phyloP scores from a whole-genome alignment of 306 rosid species.

The Sindora glabra region DNA sequence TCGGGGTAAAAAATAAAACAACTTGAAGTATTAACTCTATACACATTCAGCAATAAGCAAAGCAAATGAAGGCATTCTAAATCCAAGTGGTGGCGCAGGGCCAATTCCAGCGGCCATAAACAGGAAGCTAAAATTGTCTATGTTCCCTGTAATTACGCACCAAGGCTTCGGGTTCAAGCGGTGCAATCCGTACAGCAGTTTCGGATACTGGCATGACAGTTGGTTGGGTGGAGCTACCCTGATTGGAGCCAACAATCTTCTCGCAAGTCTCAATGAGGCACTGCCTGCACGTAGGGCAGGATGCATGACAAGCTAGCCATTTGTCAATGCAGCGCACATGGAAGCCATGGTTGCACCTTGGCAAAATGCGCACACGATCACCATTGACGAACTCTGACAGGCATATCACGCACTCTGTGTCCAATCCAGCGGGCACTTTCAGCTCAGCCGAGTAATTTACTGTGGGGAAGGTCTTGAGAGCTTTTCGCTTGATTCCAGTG shows the following conservation, averaged over 20 bases:
- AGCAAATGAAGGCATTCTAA: neutral
- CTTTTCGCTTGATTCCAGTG: slow-evolving; percentile 70
- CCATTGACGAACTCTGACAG: slow-evolving; percentile 56
- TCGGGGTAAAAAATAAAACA: neutral
- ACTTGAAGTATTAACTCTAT: slow-evolving; percentile 2
- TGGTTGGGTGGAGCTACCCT: slow-evolving; percentile 26
- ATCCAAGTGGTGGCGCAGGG: neutral
- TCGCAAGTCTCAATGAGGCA: slow-evolving; percentile 69
- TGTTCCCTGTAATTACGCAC: slow-evolving; percentile 46
- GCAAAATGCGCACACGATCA: slow-evolving; percentile 62
- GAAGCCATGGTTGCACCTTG: slow-evolving; percentile 81
- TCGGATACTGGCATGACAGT: slow-evolving; percentile 25
- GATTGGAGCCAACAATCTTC: slow-evolving; percentile 55
- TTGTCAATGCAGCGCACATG: slow-evolving; percentile 82
- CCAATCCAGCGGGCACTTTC: slow-evolving; percentile 46
- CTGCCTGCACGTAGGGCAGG: slow-evolving; percentile 90
- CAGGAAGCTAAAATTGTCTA: neutral
- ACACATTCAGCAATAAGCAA: slow-evolving; percentile 13
- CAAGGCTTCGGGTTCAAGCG: slow-evolving; percentile 57
- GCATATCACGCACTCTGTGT: slow-evolving; percentile 71
- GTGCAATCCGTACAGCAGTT: slow-evolving; percentile 29
- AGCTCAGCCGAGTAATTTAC: slow-evolving; percentile 46
- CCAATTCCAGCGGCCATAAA: neutral
- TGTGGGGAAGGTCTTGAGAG: slow-evolving; percentile 57
- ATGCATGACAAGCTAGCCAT: slow-evolving; percentile 80